Evolutionary conservation across 1,139 yeast species (phyloP), one percentile per base, ranked within the genome.

Genomic region (Scheffersomyces segobiensis): DNA sequence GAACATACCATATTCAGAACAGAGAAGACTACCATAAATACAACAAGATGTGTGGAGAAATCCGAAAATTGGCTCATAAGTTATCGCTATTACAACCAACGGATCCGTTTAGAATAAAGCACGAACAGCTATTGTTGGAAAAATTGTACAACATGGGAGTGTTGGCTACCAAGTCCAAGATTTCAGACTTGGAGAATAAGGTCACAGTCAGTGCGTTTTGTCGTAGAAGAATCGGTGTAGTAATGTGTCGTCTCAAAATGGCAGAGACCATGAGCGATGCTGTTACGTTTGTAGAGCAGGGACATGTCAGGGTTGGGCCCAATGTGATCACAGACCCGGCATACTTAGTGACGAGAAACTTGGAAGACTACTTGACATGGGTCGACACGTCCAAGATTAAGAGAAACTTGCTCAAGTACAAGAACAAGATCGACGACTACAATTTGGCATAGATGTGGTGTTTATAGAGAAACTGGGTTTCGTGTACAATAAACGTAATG

Each of bases 301-400:
- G 99, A 3, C 98, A 96, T 70, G 97, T 96, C 3, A 84, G 99
- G 65, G 97, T 96, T 12, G 99, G 99, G 0, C 99, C 98, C 10
- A 91, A 93, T 69, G 89, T 95, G 46, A 87, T 96, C 53, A 93
- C 97, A 0, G 99, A 96, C 71, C 96, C 99, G 3, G 98, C 99
- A 0, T 95, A 89, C 72, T 80, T 96, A 66, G 96, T 96, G 2
- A 93, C 98, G 10, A 82, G 96, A 70, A 92, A 88, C 66, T 83
- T 95, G 88, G 99, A 96, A 72, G 99, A 96, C 75, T 95, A 92
- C 73, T 84, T 96, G 67, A 96, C 99, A 1, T 96, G 99, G 99
- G 96, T 91, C 20, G 98, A 96, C 69, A 83, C 87, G 53, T 89
- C 97, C 63, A 96, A 95, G 87, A 93, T 96, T 74, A 93, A 91